Conservation (phyloP, 306 rosid species). For the Sesbania bispinosa region DNA sequence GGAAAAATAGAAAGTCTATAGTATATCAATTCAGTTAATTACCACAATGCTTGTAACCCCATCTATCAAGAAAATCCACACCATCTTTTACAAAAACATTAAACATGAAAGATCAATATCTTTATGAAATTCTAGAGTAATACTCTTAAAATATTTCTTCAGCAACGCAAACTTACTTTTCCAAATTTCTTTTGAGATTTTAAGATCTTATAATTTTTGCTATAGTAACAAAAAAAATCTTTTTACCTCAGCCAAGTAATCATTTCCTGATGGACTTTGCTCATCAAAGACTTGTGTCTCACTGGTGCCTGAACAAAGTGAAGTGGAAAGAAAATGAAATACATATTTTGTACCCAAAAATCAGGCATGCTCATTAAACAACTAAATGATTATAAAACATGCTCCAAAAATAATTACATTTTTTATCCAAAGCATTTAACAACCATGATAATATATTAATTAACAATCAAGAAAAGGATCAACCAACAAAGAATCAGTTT, state of each 20-base stretch:
- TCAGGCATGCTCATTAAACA: not conserved
- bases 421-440: not conserved
- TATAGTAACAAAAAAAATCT: conserved; percentile 3
- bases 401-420: not conserved
- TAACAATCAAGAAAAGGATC: not conserved
- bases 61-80: not conserved
- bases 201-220: not conserved
- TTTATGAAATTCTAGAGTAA: not conserved
- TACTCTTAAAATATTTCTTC: not conserved
- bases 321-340: conserved; percentile 21
- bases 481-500: conserved; percentile 13
- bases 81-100: not conserved
- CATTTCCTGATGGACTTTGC: conserved; percentile 84
- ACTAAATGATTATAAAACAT: not conserved
- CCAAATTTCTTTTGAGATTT: not conserved
- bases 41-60: not conserved
- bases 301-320: conserved; percentile 56
- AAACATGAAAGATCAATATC: conserved; percentile 7
- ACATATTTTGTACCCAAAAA: not conserved
- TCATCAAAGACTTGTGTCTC: conserved; percentile 80
- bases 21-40: not conserved
- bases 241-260: conserved; percentile 89
- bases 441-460: conserved; percentile 8
- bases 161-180: not conserved
- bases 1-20: not conserved